These are phyloP conservation scores for Phytophthora idaei DNA, from an alignment of 352 stramenopile genomes.

Conservation along the genomic window DNA sequence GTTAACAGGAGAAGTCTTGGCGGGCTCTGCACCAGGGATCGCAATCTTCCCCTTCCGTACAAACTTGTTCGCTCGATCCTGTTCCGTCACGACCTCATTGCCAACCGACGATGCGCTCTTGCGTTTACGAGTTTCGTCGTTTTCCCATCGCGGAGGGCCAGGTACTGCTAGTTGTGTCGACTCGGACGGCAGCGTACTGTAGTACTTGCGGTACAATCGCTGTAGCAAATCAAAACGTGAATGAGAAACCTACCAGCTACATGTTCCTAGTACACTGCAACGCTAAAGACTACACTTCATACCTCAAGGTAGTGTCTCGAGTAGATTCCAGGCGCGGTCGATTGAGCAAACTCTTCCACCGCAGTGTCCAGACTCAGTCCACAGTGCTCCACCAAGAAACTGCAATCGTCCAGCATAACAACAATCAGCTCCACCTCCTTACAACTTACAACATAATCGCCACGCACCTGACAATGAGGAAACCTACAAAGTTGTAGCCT, in stretches of 20 bases:
- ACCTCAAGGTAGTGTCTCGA: slow-evolving; percentile 74
- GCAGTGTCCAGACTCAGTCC: slow-evolving; percentile 64
- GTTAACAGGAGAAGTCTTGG: slow-evolving; percentile 28
- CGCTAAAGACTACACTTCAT: not conserved
- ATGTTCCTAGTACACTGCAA: not conserved
- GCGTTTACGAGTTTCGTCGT: slow-evolving; percentile 42
- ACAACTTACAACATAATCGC: not conserved
- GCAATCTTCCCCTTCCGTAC: slow-evolving; percentile 48
- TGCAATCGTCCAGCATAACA: slow-evolving; percentile 22
- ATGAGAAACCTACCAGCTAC: slow-evolving; percentile 1
- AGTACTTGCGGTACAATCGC: slow-evolving; percentile 84
- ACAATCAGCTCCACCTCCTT: slow-evolving; percentile 4
- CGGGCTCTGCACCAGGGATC: slow-evolving; percentile 2
- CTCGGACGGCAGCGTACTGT: slow-evolving; percentile 62
- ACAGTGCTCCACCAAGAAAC: slow-evolving; percentile 78
- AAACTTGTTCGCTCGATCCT: slow-evolving; percentile 68
- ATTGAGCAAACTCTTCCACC: slow-evolving; percentile 63
- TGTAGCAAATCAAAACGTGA: slow-evolving; percentile 26
- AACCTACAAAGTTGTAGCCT: slow-evolving; percentile 80
- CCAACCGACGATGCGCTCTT: slow-evolving; percentile 51
- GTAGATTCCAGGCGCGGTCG: slow-evolving; percentile 69
- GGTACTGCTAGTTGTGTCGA: slow-evolving; percentile 53
- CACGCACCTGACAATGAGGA: slow-evolving; percentile 70
- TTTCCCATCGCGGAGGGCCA: slow-evolving; percentile 70
- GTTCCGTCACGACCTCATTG: slow-evolving; percentile 67